These are phyloP conservation scores for Phytophthora cactorum DNA, from an alignment of 352 stramenopile species.

Conservation along the genomic window DNA sequence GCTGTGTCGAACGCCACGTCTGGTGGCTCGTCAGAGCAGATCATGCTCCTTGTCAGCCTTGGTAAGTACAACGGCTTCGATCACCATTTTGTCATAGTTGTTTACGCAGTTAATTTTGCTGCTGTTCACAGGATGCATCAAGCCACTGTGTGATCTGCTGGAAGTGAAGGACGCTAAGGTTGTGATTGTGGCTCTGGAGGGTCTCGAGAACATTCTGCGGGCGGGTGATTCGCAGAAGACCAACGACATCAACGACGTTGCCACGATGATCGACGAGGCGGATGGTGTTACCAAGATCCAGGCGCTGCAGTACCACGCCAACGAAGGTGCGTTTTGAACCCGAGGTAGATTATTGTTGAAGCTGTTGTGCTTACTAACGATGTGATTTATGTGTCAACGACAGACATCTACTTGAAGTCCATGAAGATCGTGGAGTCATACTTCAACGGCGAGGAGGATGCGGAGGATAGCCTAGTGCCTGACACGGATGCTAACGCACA, in stretches of 20 bases:
- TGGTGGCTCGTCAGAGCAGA: constrained; percentile 93
- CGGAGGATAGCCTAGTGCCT: constrained; percentile 87
- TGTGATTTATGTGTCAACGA: constrained; percentile 23
- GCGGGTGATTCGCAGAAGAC: constrained; percentile 80
- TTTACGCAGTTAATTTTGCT: constrained; percentile 12
- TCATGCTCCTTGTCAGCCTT: constrained; percentile 96
- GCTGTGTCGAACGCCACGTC: constrained; percentile 99
- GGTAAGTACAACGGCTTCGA: constrained; percentile 48
- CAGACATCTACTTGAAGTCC: constrained; percentile 93
- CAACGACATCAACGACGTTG: constrained; percentile 93
- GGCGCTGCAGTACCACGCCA: constrained; percentile 97
- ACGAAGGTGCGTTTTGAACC: constrained; percentile 88
- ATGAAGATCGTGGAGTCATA: constrained; percentile 98
- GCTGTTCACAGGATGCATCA: constrained; percentile 89
- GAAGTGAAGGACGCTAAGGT: constrained; percentile 98
- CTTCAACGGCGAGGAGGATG: constrained; percentile 98
- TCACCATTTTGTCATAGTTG: not conserved
- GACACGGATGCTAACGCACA: constrained; percentile 72
- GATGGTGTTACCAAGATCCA: constrained; percentile 98
- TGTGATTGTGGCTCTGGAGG: constrained; percentile 98
- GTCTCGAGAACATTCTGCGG: constrained; percentile 99
- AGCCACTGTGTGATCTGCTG: constrained; percentile 97
- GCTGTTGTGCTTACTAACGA: constrained; percentile 10
- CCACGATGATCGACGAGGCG: constrained; percentile 95
- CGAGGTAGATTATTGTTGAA: constrained; percentile 35